A percentile compares a stretch with the other conserved stretches of the same genome.
Conservation (phyloP, 2,329 filamentous ascomycete species). For the Claviceps capensis region DNA sequence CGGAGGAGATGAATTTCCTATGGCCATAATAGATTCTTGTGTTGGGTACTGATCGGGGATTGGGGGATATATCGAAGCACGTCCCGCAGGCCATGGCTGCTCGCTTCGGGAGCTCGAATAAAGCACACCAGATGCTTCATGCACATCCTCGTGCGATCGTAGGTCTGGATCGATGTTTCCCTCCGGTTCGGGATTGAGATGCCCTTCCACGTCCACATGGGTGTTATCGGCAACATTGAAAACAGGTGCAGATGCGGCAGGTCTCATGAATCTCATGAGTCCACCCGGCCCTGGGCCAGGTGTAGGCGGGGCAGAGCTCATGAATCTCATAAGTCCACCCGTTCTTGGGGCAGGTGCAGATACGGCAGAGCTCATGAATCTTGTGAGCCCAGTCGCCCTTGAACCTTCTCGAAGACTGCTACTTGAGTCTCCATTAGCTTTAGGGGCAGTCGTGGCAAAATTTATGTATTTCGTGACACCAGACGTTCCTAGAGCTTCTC, state of each 20-base stretch:
- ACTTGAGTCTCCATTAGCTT: neutral
- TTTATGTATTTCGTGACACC: too few relatives aligned
- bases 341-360: neutral
- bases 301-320: neutral
- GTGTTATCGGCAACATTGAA: neutral
- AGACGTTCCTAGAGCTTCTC: too few relatives aligned
- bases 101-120: neutral
- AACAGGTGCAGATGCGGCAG: too few relatives aligned
- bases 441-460: neutral
- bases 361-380: neutral
- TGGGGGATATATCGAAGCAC: neutral
- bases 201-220: neutral
- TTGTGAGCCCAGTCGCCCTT: neutral
- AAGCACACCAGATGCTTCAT: neutral
- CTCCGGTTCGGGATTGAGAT: neutral
- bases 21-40: neutral
- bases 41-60: neutral
- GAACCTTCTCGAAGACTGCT: neutral
- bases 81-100: neutral
- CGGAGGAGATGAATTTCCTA: slow-evolving; percentile 1
- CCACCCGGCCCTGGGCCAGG: too few relatives aligned
- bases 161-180: slow-evolving; percentile 9
- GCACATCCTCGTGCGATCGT: slow-evolving; percentile 3
- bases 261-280: too few relatives aligned
- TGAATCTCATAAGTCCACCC: too few relatives aligned